phyloP scores from a whole-genome alignment of 2,329 filamentous ascomycete genomes.

The Trichophyton schoenleinii region DNA sequence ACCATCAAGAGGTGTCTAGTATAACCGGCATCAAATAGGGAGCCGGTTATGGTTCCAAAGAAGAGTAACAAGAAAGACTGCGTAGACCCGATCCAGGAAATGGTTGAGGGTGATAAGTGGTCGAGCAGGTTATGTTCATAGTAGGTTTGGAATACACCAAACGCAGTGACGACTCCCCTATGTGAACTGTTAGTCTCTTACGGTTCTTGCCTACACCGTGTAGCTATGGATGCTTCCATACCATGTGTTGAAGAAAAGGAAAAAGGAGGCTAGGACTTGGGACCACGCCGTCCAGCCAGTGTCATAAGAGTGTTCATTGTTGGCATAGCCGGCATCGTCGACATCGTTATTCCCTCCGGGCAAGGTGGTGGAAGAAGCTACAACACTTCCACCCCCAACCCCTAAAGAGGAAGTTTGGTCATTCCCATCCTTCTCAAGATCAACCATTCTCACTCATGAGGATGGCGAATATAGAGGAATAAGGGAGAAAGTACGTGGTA shows the following conservation, averaged over 20 bases:
- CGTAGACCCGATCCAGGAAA: conserved; percentile 43
- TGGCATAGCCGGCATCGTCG: conserved; percentile 7
- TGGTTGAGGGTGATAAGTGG: conserved; percentile 32
- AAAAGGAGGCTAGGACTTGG: conserved; percentile 36
- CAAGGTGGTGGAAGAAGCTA: not conserved
- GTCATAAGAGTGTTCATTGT: conserved; percentile 11
- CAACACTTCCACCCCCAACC: not conserved
- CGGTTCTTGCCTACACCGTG: not conserved
- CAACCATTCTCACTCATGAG: conserved; percentile 1
- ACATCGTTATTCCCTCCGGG: not conserved
- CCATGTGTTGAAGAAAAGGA: conserved; percentile 40
- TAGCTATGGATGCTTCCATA: conserved; percentile 17
- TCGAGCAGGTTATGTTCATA: conserved; percentile 36
- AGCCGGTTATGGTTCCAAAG: conserved; percentile 40
- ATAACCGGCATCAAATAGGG: conserved; percentile 42
- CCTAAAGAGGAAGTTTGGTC: not conserved
- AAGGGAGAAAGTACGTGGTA: not conserved
- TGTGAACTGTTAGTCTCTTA: not conserved
- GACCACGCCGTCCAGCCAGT: conserved; percentile 29
- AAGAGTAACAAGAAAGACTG: conserved; percentile 43
- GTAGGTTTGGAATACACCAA: conserved; percentile 43
- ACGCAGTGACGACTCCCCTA: conserved; percentile 41
- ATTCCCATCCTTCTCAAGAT: not conserved
- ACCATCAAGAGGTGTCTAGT: conserved; percentile 32
- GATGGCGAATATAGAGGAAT: not conserved